Evolutionary conservation across 2,329 filamentous ascomycete species (phyloP), one percentile per base, ranked within the genome.

Genomic region (Cladobotryum protrusum): DNA sequence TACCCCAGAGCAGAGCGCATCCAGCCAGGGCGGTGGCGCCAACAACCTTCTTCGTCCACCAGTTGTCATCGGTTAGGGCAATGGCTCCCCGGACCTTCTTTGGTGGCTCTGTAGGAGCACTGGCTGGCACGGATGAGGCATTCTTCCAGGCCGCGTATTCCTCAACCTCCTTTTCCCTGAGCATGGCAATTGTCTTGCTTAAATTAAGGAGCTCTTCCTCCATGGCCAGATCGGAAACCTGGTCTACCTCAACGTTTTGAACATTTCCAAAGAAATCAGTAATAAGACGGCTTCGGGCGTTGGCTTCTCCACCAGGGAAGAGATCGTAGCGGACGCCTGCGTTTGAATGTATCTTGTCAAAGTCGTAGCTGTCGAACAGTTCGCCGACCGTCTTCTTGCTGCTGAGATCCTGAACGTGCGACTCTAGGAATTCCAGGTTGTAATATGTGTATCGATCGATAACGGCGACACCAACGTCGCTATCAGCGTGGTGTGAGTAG

Each of bases 371-470:
- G 71, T 97, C 92, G 61, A 99, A 99, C 3, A 99, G 73, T 63
- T 97, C 90, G 53, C 91, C 93, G 32, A 99, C 75, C 0, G 90
- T 96, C 70, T 91, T 85, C 66, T 96, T 93, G 58, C 85, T 90
- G 63, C 83, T 86, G 39, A 91, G 83, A 56, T 92, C 91, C 53
- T 85, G 85, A 52, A 97, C 88, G 62, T 95, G 85, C 3, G 83
- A 87, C 68, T 99, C 93, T 32, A 99, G 80, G 66, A 96, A 99
- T 61, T 99, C 93, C 47, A 99, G 82, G 62, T 96, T 96, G 72
- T 96, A 97, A 71, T 97, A 99, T 6, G 93, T 99, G 76, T 95
- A 99, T 54, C 93, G 86, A 68, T 99, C 93, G 65, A 99, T 99
- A 56, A 99, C 93, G 32, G 93, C 93, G 19, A 99, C 93, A 34